Evolutionary conservation across 345 rosid species (phyloP).

Genomic region (Crucihimalaya himalaica): DNA sequence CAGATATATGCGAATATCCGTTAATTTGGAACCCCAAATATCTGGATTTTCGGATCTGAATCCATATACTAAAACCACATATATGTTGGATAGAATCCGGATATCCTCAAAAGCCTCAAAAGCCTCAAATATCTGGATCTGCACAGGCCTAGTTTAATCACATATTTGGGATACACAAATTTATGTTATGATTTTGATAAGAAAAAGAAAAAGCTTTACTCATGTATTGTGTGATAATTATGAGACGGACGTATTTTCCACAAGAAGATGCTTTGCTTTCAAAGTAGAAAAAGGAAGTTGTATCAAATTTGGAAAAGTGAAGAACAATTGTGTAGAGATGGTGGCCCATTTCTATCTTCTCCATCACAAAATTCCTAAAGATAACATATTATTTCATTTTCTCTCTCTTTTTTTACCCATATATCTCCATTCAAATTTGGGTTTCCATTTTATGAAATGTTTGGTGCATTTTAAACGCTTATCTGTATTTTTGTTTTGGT

Average conservation of each 20-base stretch:
- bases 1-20: too few species aligned
- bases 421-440: neutral
- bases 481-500: neutral
- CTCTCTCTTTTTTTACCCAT: neutral
- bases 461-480: constrained; percentile 12
- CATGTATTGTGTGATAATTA: neutral
- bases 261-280: constrained; percentile 16
- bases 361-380: constrained; percentile 20
- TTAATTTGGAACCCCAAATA: too few species aligned
- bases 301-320: constrained; percentile 22
- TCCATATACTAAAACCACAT: too few species aligned
- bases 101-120: too few species aligned
- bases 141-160: too few species aligned
- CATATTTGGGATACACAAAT: too few species aligned
- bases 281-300: neutral
- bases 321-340: constrained; percentile 12
- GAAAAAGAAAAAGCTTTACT: neutral
- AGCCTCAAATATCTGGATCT: too few species aligned
- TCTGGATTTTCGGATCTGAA: too few species aligned
- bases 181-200: too few species aligned
- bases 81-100: too few species aligned
- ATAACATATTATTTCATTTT: constrained; percentile 5
- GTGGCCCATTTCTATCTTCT: constrained; percentile 33
- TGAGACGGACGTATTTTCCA: neutral
- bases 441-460: constrained; percentile 7